Percentiles rank a stretch among this genome's conserved stretches.
Evolutionary conservation across 1,284 basidiomycete genomes (phyloP).

Genomic region (Chiua sp.): DNA sequence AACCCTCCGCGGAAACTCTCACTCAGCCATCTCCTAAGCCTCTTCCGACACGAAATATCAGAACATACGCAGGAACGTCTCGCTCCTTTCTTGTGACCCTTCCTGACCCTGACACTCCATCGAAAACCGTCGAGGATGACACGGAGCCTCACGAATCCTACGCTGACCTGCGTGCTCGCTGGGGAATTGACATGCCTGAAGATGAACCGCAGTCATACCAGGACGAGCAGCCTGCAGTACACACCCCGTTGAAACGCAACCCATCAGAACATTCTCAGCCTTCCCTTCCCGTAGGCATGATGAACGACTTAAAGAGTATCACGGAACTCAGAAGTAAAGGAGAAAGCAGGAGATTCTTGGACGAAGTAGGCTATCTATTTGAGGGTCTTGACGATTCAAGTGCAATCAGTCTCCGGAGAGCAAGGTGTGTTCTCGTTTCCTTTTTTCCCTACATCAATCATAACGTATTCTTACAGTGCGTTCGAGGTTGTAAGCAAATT

Average conservation of each 20-base stretch:
- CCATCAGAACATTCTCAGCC: constrained; percentile 25
- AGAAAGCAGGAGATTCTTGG: constrained; percentile 77
- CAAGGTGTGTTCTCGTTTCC: constrained; percentile 51
- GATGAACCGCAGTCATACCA: constrained; percentile 57
- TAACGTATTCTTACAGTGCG: constrained; percentile 50
- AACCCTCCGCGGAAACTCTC: constrained; percentile 16
- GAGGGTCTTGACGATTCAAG: constrained; percentile 68
- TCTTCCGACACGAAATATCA: constrained; percentile 43
- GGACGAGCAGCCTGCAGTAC: constrained; percentile 10
- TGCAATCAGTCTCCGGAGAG: constrained; percentile 61
- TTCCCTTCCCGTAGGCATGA: constrained; percentile 55
- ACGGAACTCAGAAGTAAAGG: constrained; percentile 79
- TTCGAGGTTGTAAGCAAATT: constrained; percentile 76
- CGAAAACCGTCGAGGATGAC: constrained; percentile 42
- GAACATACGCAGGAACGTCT: constrained; percentile 75
- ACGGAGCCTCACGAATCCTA: constrained; percentile 70
- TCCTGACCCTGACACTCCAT: constrained; percentile 40
- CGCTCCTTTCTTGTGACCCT: constrained; percentile 75
- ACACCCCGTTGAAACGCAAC: constrained; percentile 32
- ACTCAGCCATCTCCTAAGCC: constrained; percentile 33
- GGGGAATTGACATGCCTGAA: constrained; percentile 78
- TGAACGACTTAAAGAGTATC: constrained; percentile 80
- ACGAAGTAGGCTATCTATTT: constrained; percentile 81
- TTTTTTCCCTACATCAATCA: not conserved
- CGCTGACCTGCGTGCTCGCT: constrained; percentile 65